Evolutionary conservation across 2,329 filamentous ascomycete genomes (phyloP).

Genomic region (Tolypocladium tundrense): DNA sequence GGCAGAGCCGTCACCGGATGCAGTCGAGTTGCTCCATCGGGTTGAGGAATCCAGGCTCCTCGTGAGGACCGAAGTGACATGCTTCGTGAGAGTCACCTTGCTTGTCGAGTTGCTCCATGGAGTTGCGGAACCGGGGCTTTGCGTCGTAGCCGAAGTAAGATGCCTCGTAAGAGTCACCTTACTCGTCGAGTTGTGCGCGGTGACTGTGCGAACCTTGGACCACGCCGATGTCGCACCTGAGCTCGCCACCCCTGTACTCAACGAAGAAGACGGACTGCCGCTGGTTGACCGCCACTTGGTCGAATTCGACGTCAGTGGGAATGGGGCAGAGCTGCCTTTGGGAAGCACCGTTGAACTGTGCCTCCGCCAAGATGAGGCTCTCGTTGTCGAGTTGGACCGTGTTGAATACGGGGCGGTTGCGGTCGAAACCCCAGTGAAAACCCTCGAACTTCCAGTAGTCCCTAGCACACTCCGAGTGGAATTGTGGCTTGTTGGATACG

Average conservation of each 20-base stretch:
- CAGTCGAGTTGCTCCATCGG: neutral
- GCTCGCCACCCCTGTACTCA: neutral
- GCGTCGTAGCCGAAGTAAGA: neutral
- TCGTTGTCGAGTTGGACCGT: neutral
- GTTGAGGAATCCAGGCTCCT: neutral
- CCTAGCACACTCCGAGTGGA: neutral
- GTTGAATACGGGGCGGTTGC: neutral
- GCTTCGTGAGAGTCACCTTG: neutral
- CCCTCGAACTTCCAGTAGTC: neutral
- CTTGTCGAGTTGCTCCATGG: neutral
- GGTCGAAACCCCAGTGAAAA: neutral
- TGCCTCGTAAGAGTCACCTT: neutral
- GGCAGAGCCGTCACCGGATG: neutral
- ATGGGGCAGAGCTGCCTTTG: neutral
- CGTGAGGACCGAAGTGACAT: neutral
- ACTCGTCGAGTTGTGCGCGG: neutral
- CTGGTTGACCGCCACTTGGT: neutral
- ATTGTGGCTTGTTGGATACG: neutral
- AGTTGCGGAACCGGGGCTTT: neutral
- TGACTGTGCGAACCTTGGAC: neutral
- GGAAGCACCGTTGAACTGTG: neutral
- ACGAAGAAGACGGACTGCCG: neutral
- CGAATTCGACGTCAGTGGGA: neutral
- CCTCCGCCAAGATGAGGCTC: neutral
- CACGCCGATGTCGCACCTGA: neutral